Evolutionary conservation across 306 rosid species (phyloP), one percentile per base, ranked within the genome.

Genomic region (Prunus fruticosa): DNA sequence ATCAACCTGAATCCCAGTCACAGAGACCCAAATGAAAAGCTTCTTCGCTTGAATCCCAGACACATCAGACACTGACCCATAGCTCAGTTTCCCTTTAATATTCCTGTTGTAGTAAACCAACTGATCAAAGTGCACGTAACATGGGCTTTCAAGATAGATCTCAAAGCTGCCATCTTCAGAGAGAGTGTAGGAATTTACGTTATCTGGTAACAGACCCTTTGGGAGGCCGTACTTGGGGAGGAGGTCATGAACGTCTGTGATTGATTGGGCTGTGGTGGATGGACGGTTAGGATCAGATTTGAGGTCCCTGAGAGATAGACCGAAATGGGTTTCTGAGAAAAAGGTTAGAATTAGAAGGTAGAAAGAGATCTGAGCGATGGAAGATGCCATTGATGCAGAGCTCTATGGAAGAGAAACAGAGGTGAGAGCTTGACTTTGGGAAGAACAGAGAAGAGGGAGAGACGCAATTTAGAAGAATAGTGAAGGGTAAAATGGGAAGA

Each of bases 41-140:
- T 81, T 83, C 88, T 90, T 82, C 11, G 89, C 96, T 75, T 87
- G 87, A 67, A 93, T 93, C 28, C 98, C 96, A 0, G 91, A 77
- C 11, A 89, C 96, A 30, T 67, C 80, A 50, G 91, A 76, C 4
- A 85, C 88, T 19, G 85, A 80, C 7, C 91, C 90, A 22, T 79
- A 74, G 6, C 78, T 77, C 63, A 93, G 81, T 25, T 82, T 86
- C 53, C 94, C 96, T 2, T 72, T 82, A 11, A 93, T 77, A 4
- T 51, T 77, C 76, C 71, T 79, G 15, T 86, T 70, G 78, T 91
- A 91, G 62, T 87, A 91, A 1, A 89, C 98, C 53, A 85, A 28
- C 15, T 71, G 78, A 7, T 71, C 81, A 78, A 88, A 85, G 30
- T 76, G 79, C 0, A 93, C 94, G 72, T 93, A 93, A 62, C 98